Evolutionary conservation across 352 stramenopile genomes (phyloP).

Genomic region (Phytophthora ramorum): DNA sequence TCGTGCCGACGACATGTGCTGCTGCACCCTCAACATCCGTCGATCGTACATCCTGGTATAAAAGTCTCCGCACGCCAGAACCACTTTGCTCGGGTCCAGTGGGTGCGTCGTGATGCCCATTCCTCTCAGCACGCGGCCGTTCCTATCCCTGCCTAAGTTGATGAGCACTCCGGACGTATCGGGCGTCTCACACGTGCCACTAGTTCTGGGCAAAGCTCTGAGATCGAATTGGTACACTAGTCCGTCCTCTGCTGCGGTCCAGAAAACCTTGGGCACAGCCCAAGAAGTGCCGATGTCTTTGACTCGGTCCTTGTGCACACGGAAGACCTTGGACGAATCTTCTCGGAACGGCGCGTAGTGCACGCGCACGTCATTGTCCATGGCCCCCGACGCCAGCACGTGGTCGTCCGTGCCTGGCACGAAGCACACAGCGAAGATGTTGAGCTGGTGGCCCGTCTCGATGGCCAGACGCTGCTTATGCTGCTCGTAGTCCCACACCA

Average conservation of each 20-base stretch:
- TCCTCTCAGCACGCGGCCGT: constrained; percentile 52
- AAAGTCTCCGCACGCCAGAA: constrained; percentile 78
- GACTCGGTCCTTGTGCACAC: constrained; percentile 75
- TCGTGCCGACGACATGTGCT: constrained; percentile 29
- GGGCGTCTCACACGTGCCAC: constrained; percentile 39
- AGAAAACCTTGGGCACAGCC: constrained; percentile 82
- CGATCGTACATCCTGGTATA: constrained; percentile 83
- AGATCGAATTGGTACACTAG: constrained; percentile 88
- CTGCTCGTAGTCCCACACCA: constrained; percentile 83
- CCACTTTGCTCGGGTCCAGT: constrained; percentile 75
- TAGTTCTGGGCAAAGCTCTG: constrained; percentile 51
- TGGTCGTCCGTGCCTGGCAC: constrained; percentile 83
- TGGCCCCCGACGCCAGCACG: constrained; percentile 77
- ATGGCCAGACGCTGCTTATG: constrained; percentile 63
- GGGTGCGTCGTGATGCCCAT: constrained; percentile 83
- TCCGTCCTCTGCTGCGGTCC: constrained; percentile 87
- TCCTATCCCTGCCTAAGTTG: constrained; percentile 62
- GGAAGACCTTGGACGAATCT: constrained; percentile 68
- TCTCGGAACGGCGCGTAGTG: constrained; percentile 85
- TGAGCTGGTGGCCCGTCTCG: constrained; percentile 76
- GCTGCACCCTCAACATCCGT: constrained; percentile 73
- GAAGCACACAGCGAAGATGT: constrained; percentile 91
- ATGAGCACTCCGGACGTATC: constrained; percentile 68
- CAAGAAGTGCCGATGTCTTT: constrained; percentile 82
- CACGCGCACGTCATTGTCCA: constrained; percentile 88